Conservation (phyloP, 805 yeast genomes). For the Candida nitratophila region DNA sequence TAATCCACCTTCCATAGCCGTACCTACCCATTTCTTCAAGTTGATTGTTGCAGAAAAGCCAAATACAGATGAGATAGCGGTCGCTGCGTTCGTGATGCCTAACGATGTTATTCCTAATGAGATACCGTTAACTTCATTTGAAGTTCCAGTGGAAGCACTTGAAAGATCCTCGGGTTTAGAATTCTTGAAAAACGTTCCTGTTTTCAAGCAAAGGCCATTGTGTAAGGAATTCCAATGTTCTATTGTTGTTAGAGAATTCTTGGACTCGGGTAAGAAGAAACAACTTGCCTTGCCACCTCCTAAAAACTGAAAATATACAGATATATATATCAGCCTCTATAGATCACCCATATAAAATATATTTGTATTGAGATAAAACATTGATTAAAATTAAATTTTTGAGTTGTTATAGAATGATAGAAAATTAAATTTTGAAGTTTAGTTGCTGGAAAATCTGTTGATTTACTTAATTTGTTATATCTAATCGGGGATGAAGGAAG, state of each 20-base stretch:
- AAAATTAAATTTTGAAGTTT: no score
- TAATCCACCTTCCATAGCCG: conserved; percentile 93
- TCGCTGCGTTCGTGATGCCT: conserved; percentile 92
- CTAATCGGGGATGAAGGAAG: no score
- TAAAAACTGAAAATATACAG: conserved; percentile 6
- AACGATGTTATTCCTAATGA: conserved; percentile 71
- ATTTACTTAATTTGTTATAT: no score
- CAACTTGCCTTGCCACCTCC: conserved; percentile 15
- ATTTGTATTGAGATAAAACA: no score
- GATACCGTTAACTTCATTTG: conserved; percentile 65
- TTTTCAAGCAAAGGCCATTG: conserved; percentile 47
- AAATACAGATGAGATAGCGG: conserved; percentile 43
- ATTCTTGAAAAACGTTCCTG: conserved; percentile 64
- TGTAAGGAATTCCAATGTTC: conserved; percentile 79
- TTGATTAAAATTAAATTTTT: no score
- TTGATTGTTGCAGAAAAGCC: conserved; percentile 74
- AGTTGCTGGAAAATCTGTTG: no score
- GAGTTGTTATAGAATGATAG: no score
- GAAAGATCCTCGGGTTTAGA: conserved; percentile 85
- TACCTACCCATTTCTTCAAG: conserved; percentile 96
- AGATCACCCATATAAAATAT: no score
- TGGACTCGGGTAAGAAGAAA: conserved; percentile 28
- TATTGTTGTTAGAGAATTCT: conserved; percentile 76
- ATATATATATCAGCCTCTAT: neutral
- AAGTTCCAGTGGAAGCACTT: conserved; percentile 84